Base-by-base conservation (phyloP, 164 flowering plant genomes). In the Chloranthus sessilifolius region DNA sequence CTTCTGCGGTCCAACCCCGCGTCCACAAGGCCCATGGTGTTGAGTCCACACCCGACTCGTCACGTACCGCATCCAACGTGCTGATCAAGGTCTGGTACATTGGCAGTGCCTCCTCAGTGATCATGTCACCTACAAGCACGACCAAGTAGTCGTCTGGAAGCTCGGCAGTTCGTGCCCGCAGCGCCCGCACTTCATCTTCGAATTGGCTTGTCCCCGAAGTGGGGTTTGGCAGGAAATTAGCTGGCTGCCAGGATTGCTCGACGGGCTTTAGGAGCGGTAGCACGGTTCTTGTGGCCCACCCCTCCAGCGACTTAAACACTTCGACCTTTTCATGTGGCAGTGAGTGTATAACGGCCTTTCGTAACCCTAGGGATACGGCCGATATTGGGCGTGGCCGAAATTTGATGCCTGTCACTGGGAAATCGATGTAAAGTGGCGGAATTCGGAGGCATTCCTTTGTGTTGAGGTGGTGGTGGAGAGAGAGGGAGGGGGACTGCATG, bases 171-270 rank as follows among this genome's bases (percentile, higher is more conserved):
- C 74, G 56, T 23, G 52, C 62, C 26, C 71, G 61, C 24, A 69
- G 50, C n/a, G 52, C 66, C 53, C 28, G 49, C 24, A 66, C 47
- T 51, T 63, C 46, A 1, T 74, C 76, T 2, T 47, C 5, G 31
- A 68, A 68, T 21, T 52, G 58, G 7, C 65, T 71, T 1, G 68
- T 33, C 31, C 45, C 17, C n/a, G n/a, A n/a, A 0, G 52, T 51
- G 1, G 76, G 65, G 52, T 74, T 64, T 3, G 74, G 79, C 20
- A 74, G 55, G 58, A 71, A 58, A 47, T 74, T 74, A 14, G 49
- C 56, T 3, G 79, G 79, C 39, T 74, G 79, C 79, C 79, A 71
- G 27, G 51, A 61, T 16, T 63, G 53, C 41, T 71, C 74, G 5
- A 71, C 72, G 0, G 79, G 70, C 49, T 74, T 74, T 27, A 74